phyloP scores from a whole-genome alignment of 2,329 filamentous ascomycete species.

The Fusarium poae region DNA sequence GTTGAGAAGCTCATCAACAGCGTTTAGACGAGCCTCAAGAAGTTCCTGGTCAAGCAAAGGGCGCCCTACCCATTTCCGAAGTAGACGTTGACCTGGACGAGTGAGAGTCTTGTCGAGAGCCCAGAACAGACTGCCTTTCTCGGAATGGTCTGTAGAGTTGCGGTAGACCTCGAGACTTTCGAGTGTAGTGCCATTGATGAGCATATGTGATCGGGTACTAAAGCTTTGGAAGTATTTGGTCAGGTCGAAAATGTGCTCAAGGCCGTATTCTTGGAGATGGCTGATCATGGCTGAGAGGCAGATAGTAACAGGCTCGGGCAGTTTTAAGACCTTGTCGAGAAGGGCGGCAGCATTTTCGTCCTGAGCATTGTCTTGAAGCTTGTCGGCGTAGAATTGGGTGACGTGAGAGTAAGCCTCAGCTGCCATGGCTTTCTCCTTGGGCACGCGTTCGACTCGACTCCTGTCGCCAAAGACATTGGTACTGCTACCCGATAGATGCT shows the following conservation, averaged over 20 bases:
- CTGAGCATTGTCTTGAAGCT: constrained; percentile 73
- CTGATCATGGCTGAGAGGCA: constrained; percentile 97
- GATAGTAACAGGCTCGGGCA: constrained; percentile 88
- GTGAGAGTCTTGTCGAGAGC: constrained; percentile 93
- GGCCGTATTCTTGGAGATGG: constrained; percentile 89
- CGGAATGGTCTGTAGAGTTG: constrained; percentile 88
- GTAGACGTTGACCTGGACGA: constrained; percentile 85
- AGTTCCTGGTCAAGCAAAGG: constrained; percentile 82
- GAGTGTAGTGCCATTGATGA: constrained; percentile 93
- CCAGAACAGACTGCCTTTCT: constrained; percentile 94
- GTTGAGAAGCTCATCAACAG: constrained; percentile 87
- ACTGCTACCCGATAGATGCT: constrained; percentile 88
- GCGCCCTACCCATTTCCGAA: constrained; percentile 95
- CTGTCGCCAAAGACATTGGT: constrained; percentile 94
- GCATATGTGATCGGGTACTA: constrained; percentile 93
- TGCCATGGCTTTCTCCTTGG: constrained; percentile 82
- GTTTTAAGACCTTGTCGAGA: constrained; percentile 85
- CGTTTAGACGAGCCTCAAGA: constrained; percentile 83
- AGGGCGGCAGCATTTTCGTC: constrained; percentile 72
- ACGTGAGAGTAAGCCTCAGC: constrained; percentile 90
- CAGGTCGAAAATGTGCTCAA: constrained; percentile 94
- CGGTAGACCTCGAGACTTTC: constrained; percentile 96
- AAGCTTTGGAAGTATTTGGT: constrained; percentile 98
- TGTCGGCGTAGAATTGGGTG: constrained; percentile 90
- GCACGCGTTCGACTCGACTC: constrained; percentile 84